Percentiles rank a stretch among this genome's conserved stretches.
phyloP scores from a whole-genome alignment of 495 filamentous ascomycete genomes.

The Trichocladium antarcticum region DNA sequence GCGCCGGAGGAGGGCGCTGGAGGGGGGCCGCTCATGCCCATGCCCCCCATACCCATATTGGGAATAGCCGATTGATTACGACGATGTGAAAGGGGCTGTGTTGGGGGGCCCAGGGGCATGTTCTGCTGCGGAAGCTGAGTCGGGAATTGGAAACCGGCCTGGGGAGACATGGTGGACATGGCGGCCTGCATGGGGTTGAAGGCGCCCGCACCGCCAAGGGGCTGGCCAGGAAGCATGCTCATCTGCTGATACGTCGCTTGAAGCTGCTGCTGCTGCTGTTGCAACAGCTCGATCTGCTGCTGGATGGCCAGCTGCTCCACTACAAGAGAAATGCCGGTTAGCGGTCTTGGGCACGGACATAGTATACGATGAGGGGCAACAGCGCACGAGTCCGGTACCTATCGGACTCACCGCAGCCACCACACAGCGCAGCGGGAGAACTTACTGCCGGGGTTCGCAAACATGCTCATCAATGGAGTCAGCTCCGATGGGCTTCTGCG shows the following conservation, averaged over 20 bases:
- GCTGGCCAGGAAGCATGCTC: slow-evolving; percentile 80
- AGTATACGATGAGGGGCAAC: neutral
- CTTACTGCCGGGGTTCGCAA: slow-evolving; percentile 44
- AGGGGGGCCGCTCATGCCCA: slow-evolving; percentile 46
- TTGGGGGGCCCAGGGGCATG: slow-evolving; percentile 61
- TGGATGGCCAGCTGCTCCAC: slow-evolving; percentile 99
- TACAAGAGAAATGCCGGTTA: slow-evolving; percentile 30
- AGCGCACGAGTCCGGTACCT: neutral
- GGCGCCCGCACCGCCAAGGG: slow-evolving; percentile 52
- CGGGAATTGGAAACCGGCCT: slow-evolving; percentile 84
- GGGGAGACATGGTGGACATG: slow-evolving; percentile 70
- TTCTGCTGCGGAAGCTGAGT: slow-evolving; percentile 66
- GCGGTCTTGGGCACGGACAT: slow-evolving; percentile 6
- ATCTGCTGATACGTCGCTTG: slow-evolving; percentile 92
- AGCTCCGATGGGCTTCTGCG: slow-evolving; percentile 94
- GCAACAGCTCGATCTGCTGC: slow-evolving; percentile 94
- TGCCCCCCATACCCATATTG: slow-evolving; percentile 65
- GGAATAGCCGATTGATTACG: slow-evolving; percentile 96
- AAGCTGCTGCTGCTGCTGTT: slow-evolving; percentile 98
- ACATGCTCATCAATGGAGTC: slow-evolving; percentile 97
- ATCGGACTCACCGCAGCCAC: too few species aligned
- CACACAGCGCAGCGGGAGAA: slow-evolving; percentile 11
- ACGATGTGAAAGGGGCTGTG: slow-evolving; percentile 73
- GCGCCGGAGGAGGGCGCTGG: slow-evolving; percentile 94
- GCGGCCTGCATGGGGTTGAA: slow-evolving; percentile 56